Evolutionary conservation across 352 stramenopile species (phyloP).

Genomic region (Phytophthora crassamura): DNA sequence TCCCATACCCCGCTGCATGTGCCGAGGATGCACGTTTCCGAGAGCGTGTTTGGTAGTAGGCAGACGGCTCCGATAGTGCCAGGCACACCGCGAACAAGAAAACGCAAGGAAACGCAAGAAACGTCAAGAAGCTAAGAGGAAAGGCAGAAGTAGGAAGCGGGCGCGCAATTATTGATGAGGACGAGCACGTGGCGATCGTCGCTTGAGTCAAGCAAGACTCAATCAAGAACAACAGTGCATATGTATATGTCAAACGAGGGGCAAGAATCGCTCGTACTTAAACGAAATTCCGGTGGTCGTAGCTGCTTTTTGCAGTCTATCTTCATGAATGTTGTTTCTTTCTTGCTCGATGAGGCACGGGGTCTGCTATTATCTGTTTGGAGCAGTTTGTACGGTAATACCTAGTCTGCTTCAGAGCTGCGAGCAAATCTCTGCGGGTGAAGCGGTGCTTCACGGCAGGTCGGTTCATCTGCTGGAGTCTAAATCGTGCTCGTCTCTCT

Average conservation of each 20-base stretch:
- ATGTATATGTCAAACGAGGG: constrained; percentile 31
- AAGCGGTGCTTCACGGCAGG: constrained; percentile 12
- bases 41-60: no score
- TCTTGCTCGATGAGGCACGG: constrained; percentile 4
- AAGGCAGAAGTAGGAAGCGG: no score
- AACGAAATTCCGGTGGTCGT: constrained; percentile 24
- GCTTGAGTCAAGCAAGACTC: no score
- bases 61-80: no score
- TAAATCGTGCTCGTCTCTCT: constrained; percentile 15
- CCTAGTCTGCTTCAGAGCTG: neutral
- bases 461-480: constrained; percentile 13
- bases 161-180: no score
- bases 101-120: no score
- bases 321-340: neutral
- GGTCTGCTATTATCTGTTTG: constrained; percentile 12
- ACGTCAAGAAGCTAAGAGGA: no score
- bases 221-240: no score
- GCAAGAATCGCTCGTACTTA: constrained; percentile 25
- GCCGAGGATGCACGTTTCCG: no score
- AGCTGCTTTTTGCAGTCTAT: constrained; percentile 1
- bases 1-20: no score
- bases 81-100: no score
- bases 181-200: no score
- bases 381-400: constrained; percentile 4
- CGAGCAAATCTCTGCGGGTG: constrained; percentile 22